A percentile compares a stretch with the other conserved stretches of the same genome.
These are phyloP conservation scores for Ploettnerulaceae sp. DNA, from an alignment of 2,329 filamentous ascomycete species.

Conservation along the genomic window DNA sequence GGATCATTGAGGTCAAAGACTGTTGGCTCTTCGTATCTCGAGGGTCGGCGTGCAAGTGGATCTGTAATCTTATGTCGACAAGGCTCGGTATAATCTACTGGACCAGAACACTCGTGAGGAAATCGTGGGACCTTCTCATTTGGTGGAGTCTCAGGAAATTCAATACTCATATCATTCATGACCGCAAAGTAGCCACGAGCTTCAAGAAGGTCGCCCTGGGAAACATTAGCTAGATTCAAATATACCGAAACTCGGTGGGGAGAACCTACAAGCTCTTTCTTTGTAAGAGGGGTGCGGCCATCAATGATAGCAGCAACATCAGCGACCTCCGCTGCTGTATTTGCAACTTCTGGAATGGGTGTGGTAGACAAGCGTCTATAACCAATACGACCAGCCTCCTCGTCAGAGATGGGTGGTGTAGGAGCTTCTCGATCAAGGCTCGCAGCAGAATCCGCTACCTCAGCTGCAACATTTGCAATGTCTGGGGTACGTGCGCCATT, in stretches of 20 bases:
- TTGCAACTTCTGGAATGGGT: conserved; percentile 40
- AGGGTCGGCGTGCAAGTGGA: not conserved
- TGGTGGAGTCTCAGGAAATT: conserved; percentile 20
- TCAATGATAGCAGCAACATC: conserved; percentile 38
- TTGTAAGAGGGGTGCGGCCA: not conserved
- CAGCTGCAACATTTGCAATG: conserved; percentile 25
- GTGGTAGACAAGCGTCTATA: conserved; percentile 36
- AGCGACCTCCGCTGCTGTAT: conserved; percentile 42
- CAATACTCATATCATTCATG: conserved; percentile 7
- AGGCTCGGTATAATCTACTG: not conserved
- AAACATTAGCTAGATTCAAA: not conserved
- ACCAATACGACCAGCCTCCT: conserved; percentile 34
- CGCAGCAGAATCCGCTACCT: conserved; percentile 41
- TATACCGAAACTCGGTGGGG: not conserved
- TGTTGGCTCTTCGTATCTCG: not conserved
- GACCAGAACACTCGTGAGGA: conserved; percentile 27
- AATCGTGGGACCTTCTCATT: conserved; percentile 31
- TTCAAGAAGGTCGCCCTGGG: conserved; percentile 6
- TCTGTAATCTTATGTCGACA: conserved; percentile 1
- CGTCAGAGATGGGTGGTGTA: conserved; percentile 34
- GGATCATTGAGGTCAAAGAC: conserved; percentile 30
- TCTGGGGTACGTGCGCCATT: conserved; percentile 19
- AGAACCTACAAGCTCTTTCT: conserved; percentile 4
- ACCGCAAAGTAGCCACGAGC: conserved; percentile 2
- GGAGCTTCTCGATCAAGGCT: conserved; percentile 32